These are phyloP conservation scores for Populus alba DNA, from an alignment of 345 rosid genomes.

Conservation along the genomic window DNA sequence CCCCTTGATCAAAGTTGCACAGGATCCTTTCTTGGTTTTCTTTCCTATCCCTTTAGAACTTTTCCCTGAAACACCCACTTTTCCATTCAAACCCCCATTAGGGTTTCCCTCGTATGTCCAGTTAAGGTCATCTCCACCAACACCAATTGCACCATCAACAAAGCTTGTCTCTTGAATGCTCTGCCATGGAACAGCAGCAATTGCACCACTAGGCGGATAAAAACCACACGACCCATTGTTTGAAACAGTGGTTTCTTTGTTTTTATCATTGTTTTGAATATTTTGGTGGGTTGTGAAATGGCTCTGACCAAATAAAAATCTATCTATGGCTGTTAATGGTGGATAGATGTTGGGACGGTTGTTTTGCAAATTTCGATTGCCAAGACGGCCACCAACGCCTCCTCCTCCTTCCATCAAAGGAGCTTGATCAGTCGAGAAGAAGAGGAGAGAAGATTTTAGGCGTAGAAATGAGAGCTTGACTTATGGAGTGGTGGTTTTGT, in stretches of 20 bases:
- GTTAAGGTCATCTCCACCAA: constrained; percentile 18
- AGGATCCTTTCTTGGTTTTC: constrained; percentile 46
- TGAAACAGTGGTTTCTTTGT: constrained; percentile 18
- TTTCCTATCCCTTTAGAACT: constrained; percentile 26
- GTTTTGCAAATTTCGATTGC: constrained; percentile 20
- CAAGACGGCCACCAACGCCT: constrained; percentile 7
- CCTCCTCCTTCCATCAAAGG: constrained; percentile 38
- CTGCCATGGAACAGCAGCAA: constrained; percentile 15
- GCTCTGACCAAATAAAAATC: constrained; percentile 63
- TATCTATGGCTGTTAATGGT: constrained; percentile 76
- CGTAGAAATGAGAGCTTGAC: constrained; percentile 23
- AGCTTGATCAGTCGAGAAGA: constrained; percentile 5
- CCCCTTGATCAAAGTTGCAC: constrained; percentile 72
- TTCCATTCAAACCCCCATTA: constrained; percentile 20
- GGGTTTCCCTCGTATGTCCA: constrained; percentile 31
- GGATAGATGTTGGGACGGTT: constrained; percentile 29
- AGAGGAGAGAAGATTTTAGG: constrained; percentile 1
- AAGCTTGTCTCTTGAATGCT: constrained; percentile 37
- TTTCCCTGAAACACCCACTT: constrained; percentile 16
- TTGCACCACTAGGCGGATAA: constrained; percentile 20
- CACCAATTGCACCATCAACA: constrained; percentile 23
- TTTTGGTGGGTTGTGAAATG: constrained; percentile 25
- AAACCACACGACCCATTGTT: constrained; percentile 23
- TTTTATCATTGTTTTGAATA: constrained; percentile 18
- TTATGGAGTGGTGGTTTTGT: constrained; percentile 7